Conservation (phyloP, 2,329 filamentous ascomycete genomes). For the Dryadomyces quercivorus region DNA sequence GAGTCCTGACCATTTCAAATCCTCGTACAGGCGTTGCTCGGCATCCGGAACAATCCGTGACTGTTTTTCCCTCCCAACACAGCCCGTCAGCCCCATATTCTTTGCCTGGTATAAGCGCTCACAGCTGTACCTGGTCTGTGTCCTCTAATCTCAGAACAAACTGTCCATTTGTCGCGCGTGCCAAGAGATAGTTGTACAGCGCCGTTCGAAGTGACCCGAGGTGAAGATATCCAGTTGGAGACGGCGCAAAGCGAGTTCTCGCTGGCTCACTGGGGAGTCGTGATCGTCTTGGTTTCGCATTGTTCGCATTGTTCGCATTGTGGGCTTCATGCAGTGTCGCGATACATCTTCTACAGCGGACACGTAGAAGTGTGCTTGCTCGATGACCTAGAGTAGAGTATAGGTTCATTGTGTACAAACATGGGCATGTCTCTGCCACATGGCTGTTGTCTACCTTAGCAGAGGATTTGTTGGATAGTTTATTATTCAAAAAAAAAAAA, state of each 20-base stretch:
- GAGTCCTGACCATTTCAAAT: conserved; percentile 79
- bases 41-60: conserved; percentile 72
- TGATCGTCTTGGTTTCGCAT: not conserved
- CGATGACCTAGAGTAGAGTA: not conserved
- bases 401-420: not conserved
- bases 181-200: conserved; percentile 90
- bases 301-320: not conserved
- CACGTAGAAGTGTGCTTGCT: not conserved
- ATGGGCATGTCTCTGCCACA: not conserved
- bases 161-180: conserved; percentile 74
- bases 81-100: not conserved
- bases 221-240: conserved; percentile 87
- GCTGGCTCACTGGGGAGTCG: conserved; percentile 39
- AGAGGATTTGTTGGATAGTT: not conserved
- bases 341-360: not conserved
- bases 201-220: conserved; percentile 85
- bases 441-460: too few species aligned
- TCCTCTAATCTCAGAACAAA: conserved; percentile 90
- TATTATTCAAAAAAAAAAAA: not conserved
- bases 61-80: conserved; percentile 27
- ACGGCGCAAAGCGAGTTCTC: conserved; percentile 84
- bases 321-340: not conserved
- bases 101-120: too few species aligned
- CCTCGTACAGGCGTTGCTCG: conserved; percentile 63
- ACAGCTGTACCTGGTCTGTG: conserved; percentile 62